Base-by-base conservation (phyloP, 176 grass and related monocot genomes). In the Echinochloa phyllopogon region DNA sequence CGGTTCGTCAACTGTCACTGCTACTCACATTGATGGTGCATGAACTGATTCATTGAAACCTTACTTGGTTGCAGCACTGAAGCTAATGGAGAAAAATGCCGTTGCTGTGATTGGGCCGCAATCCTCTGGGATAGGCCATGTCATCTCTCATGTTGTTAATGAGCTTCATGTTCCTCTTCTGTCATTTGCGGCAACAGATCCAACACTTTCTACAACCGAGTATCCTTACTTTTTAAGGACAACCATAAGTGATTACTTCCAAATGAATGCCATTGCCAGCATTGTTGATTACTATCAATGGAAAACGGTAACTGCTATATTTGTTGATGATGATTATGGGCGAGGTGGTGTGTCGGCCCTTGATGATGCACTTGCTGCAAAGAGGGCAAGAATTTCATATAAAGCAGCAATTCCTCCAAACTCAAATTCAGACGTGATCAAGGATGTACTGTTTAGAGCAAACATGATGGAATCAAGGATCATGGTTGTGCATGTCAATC, bases 391-490 rank as follows among this genome's bases (percentile, higher is more conserved):
- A 68, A 93, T 96, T 89, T 96, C 94, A 11, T 93, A 93, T 63
- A 91, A 96, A 83, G 94, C 86, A 78, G 86, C 77, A 10, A 86
- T 94, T 74, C 88, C 88, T 83, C 89, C 92, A 44, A 72, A 91
- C 29, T 72, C 84, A 82, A 61, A 93, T 77, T n/a, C 80, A 8
- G 80, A 80, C 10, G 62, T 66, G 25, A 89, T 96, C 27, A 85
- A 33, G 63, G 77, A 93, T 86, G 62, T 96, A 80, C 73, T 96
- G 20, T 74, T 72, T 70, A 80, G 49, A 78, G 88, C 86, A 62
- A 96, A 93, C 61, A 87, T 91, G 82, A 93, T 93, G 94, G 94
- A 96, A 92, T 96, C 94, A 71, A 90, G 94, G 69, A 68, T 96
- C 74, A 91, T 87, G 57, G 84, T 96, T 48, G 72, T 96, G 81